Evolutionary conservation across 1,284 basidiomycete genomes (phyloP), one percentile per base, ranked within the genome.

Genomic region (Inonotus obliquus): DNA sequence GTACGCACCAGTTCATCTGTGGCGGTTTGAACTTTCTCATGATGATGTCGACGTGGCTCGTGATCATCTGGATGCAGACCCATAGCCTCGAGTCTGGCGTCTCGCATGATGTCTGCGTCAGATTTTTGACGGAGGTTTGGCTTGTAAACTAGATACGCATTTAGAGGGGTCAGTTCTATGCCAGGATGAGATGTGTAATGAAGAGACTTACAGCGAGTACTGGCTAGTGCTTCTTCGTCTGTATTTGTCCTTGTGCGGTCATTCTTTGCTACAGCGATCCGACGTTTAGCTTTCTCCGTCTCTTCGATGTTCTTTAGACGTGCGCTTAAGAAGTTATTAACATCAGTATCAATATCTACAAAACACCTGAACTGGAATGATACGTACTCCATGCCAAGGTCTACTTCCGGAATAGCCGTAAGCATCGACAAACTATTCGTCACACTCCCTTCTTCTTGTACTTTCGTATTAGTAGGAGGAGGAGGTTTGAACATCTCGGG

Each of bases 321-420:
- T 14, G 89, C 81, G 66, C 95, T 97, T 64, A 7, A 5, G 25
- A 32, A 29, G n/a, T n/a, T 19, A 25, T 51, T 54, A 11, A 52
- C 13, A 39, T 38, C 9, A 41, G 21, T 32, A 19, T 53, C n/a
- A 38, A 11, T 29, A 51, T 37, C 4, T 17, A 57, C 61, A 49
- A 38, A 7, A 44, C 6, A n/a, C 41, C 7, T 7, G 19, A 44
- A 4, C 41, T 44, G 55, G 14, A 25, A 53, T 29, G 21, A 10
- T 1, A 85, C 91, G 69, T 69, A 96, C 94, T 98, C 95, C 88
- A 98, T 98, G 60, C 96, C 96, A 4, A 99, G 79, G 73, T 99
- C 96, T 4, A 98, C 92, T 71, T 98, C 96, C 0, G 96, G 96
- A 67, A 99, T 95, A 35, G 92, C 93, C 13, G 93, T 96, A 61